Evolutionary conservation across 176 grass and related monocot species (phyloP).

Genomic region (Ananas comosus): DNA sequence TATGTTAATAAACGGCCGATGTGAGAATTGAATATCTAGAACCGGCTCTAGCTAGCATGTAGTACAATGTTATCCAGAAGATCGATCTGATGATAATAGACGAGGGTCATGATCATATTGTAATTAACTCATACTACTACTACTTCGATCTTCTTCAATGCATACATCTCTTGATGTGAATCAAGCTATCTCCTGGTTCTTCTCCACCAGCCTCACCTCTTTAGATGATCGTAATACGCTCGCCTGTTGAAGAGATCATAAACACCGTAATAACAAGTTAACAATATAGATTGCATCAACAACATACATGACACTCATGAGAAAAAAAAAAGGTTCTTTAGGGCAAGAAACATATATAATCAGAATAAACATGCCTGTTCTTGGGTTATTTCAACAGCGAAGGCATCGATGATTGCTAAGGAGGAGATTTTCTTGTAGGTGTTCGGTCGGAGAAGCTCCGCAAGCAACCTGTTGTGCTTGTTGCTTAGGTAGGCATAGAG

Average conservation of each 20-base stretch:
- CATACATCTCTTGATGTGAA: conserved; percentile 9
- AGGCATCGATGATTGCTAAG: conserved; percentile 88
- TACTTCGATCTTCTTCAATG: conserved; percentile 12
- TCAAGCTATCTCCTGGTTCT: conserved; percentile 95
- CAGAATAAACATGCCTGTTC: conserved; percentile 36
- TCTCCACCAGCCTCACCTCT: conserved; percentile 95
- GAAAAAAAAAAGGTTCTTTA: not conserved
- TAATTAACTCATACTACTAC: not conserved
- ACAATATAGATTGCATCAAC: not conserved
- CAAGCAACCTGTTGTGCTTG: conserved; percentile 83
- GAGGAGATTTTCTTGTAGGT: conserved; percentile 79
- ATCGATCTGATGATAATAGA: too few relatives aligned
- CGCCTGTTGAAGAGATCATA: conserved; percentile 29
- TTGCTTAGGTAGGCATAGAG: conserved; percentile 74
- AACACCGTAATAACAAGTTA: not conserved
- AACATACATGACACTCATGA: not conserved
- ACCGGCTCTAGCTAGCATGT: too few relatives aligned
- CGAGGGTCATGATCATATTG: not conserved
- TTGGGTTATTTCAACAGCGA: conserved; percentile 73
- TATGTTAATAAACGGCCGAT: too few relatives aligned
- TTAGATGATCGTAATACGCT: conserved; percentile 47
- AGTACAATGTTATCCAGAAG: too few relatives aligned
- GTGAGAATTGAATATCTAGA: too few relatives aligned
- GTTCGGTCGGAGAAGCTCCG: conserved; percentile 46
- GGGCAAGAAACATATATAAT: not conserved